Evolutionary conservation across 1,284 basidiomycete species (phyloP), one percentile per base, ranked within the genome.

Genomic region (Wallemia ichthyophaga): DNA sequence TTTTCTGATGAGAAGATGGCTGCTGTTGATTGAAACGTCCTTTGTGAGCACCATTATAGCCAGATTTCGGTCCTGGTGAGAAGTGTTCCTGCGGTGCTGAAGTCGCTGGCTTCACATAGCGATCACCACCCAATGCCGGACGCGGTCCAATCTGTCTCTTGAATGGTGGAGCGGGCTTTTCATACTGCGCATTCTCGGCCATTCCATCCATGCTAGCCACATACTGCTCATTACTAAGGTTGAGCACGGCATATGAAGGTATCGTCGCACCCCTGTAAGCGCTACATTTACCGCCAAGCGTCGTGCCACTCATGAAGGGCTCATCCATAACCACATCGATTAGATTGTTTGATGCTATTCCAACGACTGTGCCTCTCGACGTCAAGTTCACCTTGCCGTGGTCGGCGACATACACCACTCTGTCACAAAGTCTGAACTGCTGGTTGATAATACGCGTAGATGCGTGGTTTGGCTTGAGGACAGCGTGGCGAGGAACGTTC

Each of bases 311-410:
- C 76, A 99, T 85, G 73, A 96, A 98, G 0, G 88, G 77, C 23
- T 83, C 80, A 69, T 98, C 94, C 82, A 94, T 98, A 0, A 94
- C 78, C n/a, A 98, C 82, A 68, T 98, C 94, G 75, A 98, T 83
- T 11, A 48, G 37, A 11, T 82, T 80, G 66, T 82, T 84, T 13
- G 80, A 73, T 64, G 80, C 83, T 65, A 98, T 72, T 2, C 91
- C 88, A 59, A 98, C 78, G 19, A 96, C 88, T 9, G 92, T 85
- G 48, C 94, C 94, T 69, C 92, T 92, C 60, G 83, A 83, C 1
- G 82, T 81, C 11, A 96, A 74, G 0, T 91, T 89, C 0, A 98
- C 88, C 25, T 82, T 81, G n/a, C 92, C 92, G 17, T 73, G 71
- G 68, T 98, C 92, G 64, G 86, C 82, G 1, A 95, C 88, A 82